Percentiles rank a stretch among this genome's conserved stretches.
Evolutionary conservation across 2,329 filamentous ascomycete genomes (phyloP).

Genomic region (Talaromyces piceae): DNA sequence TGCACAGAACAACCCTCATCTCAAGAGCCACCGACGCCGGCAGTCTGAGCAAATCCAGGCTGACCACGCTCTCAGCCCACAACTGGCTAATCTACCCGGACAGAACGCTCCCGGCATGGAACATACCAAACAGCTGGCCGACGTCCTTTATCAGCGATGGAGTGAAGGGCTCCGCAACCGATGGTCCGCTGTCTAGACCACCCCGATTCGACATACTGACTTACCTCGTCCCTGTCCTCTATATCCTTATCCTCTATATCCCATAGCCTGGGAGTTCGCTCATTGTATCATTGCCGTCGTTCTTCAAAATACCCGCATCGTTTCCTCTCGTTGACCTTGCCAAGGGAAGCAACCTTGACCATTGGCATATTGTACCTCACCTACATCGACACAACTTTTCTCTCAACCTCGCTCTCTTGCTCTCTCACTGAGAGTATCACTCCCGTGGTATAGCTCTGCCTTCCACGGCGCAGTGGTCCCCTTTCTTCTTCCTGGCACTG

Average conservation of each 20-base stretch:
- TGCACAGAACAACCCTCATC: conserved; percentile 74
- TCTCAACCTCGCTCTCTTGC: not conserved
- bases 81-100: conserved; percentile 45
- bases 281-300: conserved; percentile 11
- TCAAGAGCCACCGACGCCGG: conserved; percentile 67
- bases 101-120: conserved; percentile 69
- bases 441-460: not conserved
- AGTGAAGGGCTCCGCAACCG: conserved; percentile 69
- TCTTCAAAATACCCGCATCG: not conserved
- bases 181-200: conserved; percentile 44
- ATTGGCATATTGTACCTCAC: not conserved
- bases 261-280: conserved; percentile 8
- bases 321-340: not conserved
- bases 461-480: not conserved
- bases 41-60: conserved; percentile 40
- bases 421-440: not conserved
- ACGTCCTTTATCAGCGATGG: conserved; percentile 89
- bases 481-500: not conserved
- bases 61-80: conserved; percentile 32
- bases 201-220: not conserved
- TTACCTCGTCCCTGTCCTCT: not conserved
- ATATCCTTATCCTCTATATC: not conserved
- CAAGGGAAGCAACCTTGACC: not conserved
- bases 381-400: not conserved
- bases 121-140: conserved; percentile 79